Evolutionary conservation across 208 protist species (phyloP).

Genomic region (Acanthamoeba sp.): DNA sequence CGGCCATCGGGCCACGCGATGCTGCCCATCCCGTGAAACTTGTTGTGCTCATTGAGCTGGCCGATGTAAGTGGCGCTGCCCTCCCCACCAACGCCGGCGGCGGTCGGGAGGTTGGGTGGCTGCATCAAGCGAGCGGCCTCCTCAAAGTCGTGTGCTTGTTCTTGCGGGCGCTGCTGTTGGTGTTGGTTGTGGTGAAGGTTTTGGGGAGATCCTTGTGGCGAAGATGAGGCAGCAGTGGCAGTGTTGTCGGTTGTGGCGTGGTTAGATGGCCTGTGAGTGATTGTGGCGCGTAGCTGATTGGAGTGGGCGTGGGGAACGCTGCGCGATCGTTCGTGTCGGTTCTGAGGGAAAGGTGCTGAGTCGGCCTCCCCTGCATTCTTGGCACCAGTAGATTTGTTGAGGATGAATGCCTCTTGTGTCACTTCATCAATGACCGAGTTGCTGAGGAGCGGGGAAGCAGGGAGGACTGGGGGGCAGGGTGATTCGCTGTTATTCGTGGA

Average conservation of each 20-base stretch:
- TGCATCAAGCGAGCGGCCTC: too few species aligned
- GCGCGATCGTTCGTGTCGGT: too few species aligned
- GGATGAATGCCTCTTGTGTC: too few species aligned
- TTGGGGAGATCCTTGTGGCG: neutral
- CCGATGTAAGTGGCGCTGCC: constrained; percentile 34
- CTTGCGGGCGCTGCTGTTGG: neutral
- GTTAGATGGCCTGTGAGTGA: neutral
- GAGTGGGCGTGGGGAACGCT: neutral
- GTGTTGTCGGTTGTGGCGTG: too few species aligned
- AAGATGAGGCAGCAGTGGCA: neutral
- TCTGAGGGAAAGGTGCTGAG: too few species aligned
- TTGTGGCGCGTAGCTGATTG: too few species aligned
- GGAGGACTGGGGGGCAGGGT: too few species aligned
- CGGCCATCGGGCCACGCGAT: constrained; percentile 50
- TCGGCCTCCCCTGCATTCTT: too few species aligned
- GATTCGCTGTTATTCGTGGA: too few species aligned
- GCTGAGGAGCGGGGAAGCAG: too few species aligned
- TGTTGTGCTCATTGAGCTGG: constrained; percentile 58
- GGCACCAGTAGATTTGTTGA: too few species aligned
- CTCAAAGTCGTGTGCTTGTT: neutral
- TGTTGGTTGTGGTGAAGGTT: neutral
- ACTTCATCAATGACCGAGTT: too few species aligned
- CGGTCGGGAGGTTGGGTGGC: neutral
- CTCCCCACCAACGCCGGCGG: neutral
- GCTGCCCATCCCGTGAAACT: constrained; percentile 66